Evolutionary conservation across 1,284 basidiomycete species (phyloP), one percentile per base, ranked within the genome.

Genomic region (Trametes versicolor): DNA sequence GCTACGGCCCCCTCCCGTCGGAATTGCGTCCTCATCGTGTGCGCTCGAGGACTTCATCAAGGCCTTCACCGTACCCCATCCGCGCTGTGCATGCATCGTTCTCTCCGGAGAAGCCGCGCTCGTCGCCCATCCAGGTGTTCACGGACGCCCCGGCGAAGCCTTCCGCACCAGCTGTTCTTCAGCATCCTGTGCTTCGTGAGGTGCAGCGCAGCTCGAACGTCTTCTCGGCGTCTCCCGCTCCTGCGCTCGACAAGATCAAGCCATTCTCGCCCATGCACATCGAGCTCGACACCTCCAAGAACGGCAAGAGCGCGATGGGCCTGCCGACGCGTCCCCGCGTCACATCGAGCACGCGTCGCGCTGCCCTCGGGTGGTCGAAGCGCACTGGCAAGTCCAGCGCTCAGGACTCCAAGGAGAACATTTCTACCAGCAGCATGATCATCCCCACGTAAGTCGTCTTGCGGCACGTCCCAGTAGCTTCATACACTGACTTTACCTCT

Each of bases 41-140:
- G 49, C 85, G 90, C 45, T 89, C 89, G 3, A 84, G 90, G 23
- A 91, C 87, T 0, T 82, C 83, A 25, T 93, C 92, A 45, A 81
- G 92, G 27, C 81, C 89, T 0, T 90, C 89, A 2, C 92, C 92
- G 0, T 93, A 94, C 69, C 90, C 90, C 39, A 77, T 81, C 32
- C 82, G 86, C 36, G 72, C 79, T 4, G 72, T 78, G 58, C 84
- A 82, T 68, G 75, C 81, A 0, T 79, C 81, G 2, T 72, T 80
- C 43, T 83, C 84, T 1, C 81, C 83, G 0, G 77, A 84, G 68
- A 77, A 80, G 64, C 64, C 76, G 15, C 74, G 68, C 5, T 71
- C 71, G n/a, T 74, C 70, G 9, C 65, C 65, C 27, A 66, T 65
- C 32, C 62, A 62, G 39, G 57, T 71, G 58, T 65, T 70, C 68